Base-by-base conservation (phyloP, 495 filamentous ascomycete species). In the Hypoxylon perforatum region DNA sequence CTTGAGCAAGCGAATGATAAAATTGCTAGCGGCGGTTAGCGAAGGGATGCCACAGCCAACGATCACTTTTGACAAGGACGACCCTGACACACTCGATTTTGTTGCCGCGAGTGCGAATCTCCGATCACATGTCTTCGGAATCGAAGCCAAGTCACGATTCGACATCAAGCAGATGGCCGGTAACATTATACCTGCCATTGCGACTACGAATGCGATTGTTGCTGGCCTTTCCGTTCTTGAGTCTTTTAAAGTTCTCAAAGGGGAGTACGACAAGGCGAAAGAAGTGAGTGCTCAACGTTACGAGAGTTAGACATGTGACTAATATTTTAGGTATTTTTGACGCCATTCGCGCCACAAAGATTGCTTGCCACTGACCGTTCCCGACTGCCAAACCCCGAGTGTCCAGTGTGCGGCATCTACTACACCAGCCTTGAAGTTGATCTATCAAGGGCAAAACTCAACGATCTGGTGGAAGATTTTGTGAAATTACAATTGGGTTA, bases 161-260 rank as follows among this genome's bases (percentile, higher is more conserved):
- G 93, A 97, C 73, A 94, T 94, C 67, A 99, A 99, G 75, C 92
- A 98, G 78, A 99, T 98, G 93, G 95, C 95, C 21, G 95, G 95
- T 51, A 98, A 98, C 70, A 99, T 99, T 70, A 98, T 99, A 57
- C 95, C 95, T 0, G 96, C 95, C 2, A 99, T 99, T 75, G 95
- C 95, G 1, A 99, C 95, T 0, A 97, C 95, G 0, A 99, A 99
- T 74, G 95, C 96, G 11, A 96, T 98, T 77, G 95, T 94, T 4
- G 95, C 95, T 11, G 90, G 92, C 12, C 83, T 99, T 21, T 98
- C 93, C 73, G 95, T 98, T 3, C 80, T 99, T 6, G 91, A 99
- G 76, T 88, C 93, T 1, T 93, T 96, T 80, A 97, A 97, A 75
- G 91, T 98, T 35, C 79, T 99, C 55, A 87, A 85, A 59, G 85